Evolutionary conservation across 2,329 filamentous ascomycete species (phyloP).

Genomic region (Colletotrichum sp.): DNA sequence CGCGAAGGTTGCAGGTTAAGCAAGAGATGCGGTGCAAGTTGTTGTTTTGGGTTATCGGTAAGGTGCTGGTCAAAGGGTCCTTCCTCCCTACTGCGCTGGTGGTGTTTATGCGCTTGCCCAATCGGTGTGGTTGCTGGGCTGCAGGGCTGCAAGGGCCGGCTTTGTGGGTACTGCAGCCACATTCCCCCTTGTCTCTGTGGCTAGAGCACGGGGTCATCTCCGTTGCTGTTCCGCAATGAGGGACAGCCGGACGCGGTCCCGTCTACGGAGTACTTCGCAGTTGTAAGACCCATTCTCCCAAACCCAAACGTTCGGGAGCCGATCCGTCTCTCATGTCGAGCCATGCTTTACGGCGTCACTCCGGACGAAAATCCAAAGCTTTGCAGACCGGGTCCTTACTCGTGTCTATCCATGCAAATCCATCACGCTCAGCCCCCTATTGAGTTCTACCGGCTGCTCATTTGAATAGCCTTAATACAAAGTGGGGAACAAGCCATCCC

Average conservation of each 20-base stretch:
- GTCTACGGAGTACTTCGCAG: background rate
- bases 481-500: constrained; percentile 12
- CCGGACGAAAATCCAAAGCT: background rate
- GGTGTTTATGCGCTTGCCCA: constrained; percentile 22
- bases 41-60: constrained; percentile 11
- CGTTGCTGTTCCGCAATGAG: background rate
- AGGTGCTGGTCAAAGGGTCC: constrained; percentile 13
- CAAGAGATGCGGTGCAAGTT: background rate
- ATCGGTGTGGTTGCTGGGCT: constrained; percentile 22
- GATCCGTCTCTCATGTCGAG: background rate
- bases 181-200: background rate
- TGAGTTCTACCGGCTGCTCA: background rate
- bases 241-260: background rate
- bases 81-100: background rate
- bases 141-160: constrained; percentile 14
- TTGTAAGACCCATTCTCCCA: background rate
- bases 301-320: background rate
- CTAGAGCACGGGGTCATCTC: background rate
- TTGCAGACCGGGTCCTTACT: background rate
- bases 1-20: background rate
- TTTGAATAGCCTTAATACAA: constrained; percentile 19
- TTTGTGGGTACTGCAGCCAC: background rate
- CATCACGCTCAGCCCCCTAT: background rate
- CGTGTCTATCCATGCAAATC: too few relatives aligned
- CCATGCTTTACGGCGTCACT: background rate